Evolutionary conservation across 1,139 yeast species (phyloP), one percentile per base, ranked within the genome.

Genomic region (Arxiozyma slooffiae): DNA sequence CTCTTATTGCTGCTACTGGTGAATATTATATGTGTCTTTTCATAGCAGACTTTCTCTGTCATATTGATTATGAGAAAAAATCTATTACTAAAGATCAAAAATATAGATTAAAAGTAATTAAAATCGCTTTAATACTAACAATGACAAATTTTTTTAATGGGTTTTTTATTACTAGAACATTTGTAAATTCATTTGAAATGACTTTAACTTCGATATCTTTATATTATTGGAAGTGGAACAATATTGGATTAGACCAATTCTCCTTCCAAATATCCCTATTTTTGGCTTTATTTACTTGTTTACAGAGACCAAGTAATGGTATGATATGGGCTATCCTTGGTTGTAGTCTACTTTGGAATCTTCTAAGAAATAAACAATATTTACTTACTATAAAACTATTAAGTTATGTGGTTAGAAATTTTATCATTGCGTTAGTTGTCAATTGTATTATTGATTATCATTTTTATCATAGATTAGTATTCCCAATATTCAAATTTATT

Each of bases 111-210:
- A 30, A 30, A 20, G 38, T 65, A 2, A 48, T 52, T 6, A 53
- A 48, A 40, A 47, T 57, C 17, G 53, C 64, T 0, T 52, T 56
- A 1, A 51, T 79, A n/a, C 61, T 85, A 24, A 81, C 92, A 18
- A 56, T 86, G 6, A 65, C 77, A 1, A 87, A 90, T 52, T 85
- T 89, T 8, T 90, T 88, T 74, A 89, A 89, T 63, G 86, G 92
- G 85, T 87, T 77, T 66, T 75, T 83, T 46, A 72, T 80, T 41
- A 82, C 96, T 1, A 73, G 99, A 55, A 83, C 96, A 1, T 94
- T 94, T 64, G 80, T 95, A 48, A 94, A 92, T 61, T 79, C 85
- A 23, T 71, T 89, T 48, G 99, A 94, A 66, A 77, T 85, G 74
- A 74, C 78, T 1, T 63, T 90, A 51, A 86, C 94, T 0, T 73